phyloP scores from a whole-genome alignment of 768 basidiomycete genomes.

The Trametes gibbosa region DNA sequence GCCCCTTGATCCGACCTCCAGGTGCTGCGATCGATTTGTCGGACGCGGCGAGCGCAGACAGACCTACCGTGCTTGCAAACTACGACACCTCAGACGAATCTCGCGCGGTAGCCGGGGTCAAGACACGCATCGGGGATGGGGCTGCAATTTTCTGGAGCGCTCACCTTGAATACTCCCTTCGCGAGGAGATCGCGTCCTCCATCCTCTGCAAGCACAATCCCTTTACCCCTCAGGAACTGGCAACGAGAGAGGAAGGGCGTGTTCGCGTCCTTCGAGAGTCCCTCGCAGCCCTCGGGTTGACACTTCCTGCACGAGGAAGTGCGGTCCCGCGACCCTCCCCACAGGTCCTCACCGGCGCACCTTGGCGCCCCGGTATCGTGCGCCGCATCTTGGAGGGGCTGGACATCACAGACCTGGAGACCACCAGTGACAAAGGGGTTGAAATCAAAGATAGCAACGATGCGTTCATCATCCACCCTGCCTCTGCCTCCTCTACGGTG shows the following conservation, averaged over 20 bases:
- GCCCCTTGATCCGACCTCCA: neutral
- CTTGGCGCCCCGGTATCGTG: conserved; percentile 32
- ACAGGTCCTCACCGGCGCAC: conserved; percentile 36
- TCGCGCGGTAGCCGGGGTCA: neutral
- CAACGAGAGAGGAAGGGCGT: conserved; percentile 20
- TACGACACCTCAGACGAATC: neutral
- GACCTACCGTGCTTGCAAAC: neutral
- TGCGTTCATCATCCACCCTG: conserved; percentile 57
- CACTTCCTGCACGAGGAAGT: conserved; percentile 36
- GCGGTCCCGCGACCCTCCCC: conserved; percentile 26
- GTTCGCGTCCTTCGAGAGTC: conserved; percentile 32
- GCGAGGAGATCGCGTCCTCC: conserved; percentile 34
- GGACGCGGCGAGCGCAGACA: neutral
- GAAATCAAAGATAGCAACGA: conserved; percentile 67
- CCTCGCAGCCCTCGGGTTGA: conserved; percentile 37
- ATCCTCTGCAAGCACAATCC: neutral
- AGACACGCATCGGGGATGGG: conserved; percentile 10
- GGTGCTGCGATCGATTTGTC: neutral
- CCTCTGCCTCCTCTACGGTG: conserved; percentile 29
- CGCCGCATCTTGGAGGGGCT: conserved; percentile 39
- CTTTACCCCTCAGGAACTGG: conserved; percentile 11
- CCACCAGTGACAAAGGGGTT: conserved; percentile 26
- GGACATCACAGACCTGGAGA: conserved; percentile 27
- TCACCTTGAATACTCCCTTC: conserved; percentile 56
- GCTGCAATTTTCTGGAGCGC: conserved; percentile 51